Conservation (phyloP, 495 filamentous ascomycete species). For the Neurospora sp. region DNA sequence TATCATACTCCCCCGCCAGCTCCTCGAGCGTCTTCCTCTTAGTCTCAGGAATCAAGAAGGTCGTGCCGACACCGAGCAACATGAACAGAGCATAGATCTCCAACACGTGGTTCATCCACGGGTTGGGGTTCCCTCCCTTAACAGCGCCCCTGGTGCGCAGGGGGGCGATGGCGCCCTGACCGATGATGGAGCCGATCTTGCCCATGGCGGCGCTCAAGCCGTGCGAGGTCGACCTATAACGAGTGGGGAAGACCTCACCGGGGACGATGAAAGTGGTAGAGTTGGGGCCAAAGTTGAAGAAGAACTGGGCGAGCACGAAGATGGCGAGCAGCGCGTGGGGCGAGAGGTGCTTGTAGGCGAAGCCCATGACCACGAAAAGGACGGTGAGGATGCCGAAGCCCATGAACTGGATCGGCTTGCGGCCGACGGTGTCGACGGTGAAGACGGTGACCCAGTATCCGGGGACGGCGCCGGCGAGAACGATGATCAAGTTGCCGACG, state of each 20-base stretch:
- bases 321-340: conserved; percentile 51
- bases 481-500: conserved; percentile 64
- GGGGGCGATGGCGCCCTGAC: conserved; percentile 43
- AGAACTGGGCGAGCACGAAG: conserved; percentile 76
- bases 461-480: conserved; percentile 64
- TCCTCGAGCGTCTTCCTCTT: conserved; percentile 60
- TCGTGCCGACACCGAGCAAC: conserved; percentile 58
- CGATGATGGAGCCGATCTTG: conserved; percentile 53
- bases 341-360: conserved; percentile 48
- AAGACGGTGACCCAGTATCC: conserved; percentile 70
- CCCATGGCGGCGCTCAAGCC: conserved; percentile 63
- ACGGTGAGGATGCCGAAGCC: conserved; percentile 67
- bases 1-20: conserved; percentile 40
- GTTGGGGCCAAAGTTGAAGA: conserved; percentile 64
- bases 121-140: conserved; percentile 29
- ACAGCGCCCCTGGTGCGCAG: conserved; percentile 37
- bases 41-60: conserved; percentile 63
- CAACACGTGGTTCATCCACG: conserved; percentile 73
- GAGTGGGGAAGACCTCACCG: conserved; percentile 82
- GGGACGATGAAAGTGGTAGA: conserved; percentile 85
- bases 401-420: conserved; percentile 68
- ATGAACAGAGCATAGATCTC: conserved; percentile 76
- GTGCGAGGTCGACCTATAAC: conserved; percentile 75
- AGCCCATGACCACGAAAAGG: conserved; percentile 63
- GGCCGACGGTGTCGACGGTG: conserved; percentile 60